phyloP scores from a whole-genome alignment of 1,284 basidiomycete species.

The Sphaerobolus stellatus region DNA sequence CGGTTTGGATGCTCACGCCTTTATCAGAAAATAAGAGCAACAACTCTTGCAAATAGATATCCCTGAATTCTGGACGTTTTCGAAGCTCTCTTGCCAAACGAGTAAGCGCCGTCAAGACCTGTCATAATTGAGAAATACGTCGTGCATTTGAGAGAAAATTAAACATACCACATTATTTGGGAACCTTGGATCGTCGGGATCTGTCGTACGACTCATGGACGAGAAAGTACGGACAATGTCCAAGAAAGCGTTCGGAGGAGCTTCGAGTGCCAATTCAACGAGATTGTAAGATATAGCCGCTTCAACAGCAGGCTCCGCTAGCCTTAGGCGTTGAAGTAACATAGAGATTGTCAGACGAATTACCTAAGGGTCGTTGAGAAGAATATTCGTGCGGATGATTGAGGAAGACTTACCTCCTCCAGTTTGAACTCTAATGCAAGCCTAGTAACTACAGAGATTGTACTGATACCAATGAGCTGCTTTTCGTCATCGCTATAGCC shows the following conservation, averaged over 20 bases:
- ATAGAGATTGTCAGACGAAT: slow-evolving; percentile 88
- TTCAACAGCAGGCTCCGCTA: slow-evolving; percentile 83
- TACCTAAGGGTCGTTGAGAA: slow-evolving; percentile 48
- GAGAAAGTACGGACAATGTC: slow-evolving; percentile 89
- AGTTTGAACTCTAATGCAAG: slow-evolving; percentile 80
- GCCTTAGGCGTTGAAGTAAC: slow-evolving; percentile 85
- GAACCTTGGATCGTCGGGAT: slow-evolving; percentile 81
- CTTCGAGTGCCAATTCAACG: slow-evolving; percentile 83
- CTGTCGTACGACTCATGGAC: slow-evolving; percentile 79
- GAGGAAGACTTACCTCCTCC: slow-evolving; percentile 54
- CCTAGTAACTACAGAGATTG: slow-evolving; percentile 84
- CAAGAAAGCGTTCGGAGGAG: slow-evolving; percentile 74
- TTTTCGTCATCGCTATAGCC: slow-evolving; percentile 83
- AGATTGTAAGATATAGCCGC: slow-evolving; percentile 90
- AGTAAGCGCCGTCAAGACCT: slow-evolving; percentile 87
- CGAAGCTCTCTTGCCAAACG: slow-evolving; percentile 78
- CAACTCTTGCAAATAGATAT: slow-evolving; percentile 82
- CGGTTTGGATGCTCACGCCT: slow-evolving; percentile 86
- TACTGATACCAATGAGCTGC: slow-evolving; percentile 82
- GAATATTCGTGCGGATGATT: background rate
- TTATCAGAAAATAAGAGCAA: slow-evolving; percentile 88
- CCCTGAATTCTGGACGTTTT: slow-evolving; percentile 71
- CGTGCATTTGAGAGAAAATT: slow-evolving; percentile 16
- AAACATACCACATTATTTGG: slow-evolving; percentile 77
- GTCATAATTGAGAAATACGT: slow-evolving; percentile 11